A percentile compares a stretch with the other conserved stretches of the same genome.
Evolutionary conservation across 495 filamentous ascomycete genomes (phyloP).

Genomic region (Trichoderma reesei): DNA sequence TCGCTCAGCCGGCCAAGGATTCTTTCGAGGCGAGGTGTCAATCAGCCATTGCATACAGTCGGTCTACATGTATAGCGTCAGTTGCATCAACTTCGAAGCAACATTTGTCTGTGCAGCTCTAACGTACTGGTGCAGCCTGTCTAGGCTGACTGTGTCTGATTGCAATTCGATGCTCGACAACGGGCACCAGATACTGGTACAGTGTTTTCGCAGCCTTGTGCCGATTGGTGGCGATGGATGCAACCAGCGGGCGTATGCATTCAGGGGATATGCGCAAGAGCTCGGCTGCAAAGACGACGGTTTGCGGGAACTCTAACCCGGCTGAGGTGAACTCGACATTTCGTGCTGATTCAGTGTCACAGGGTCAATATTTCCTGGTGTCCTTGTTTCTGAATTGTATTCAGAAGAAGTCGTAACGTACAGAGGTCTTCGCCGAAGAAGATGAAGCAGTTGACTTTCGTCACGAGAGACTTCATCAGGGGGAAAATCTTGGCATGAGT

Average conservation of each 20-base stretch:
- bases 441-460: neutral
- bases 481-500: neutral
- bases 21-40: conserved; percentile 18
- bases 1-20: conserved; percentile 15
- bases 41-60: conserved; percentile 31
- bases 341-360: neutral
- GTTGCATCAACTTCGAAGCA: conserved; percentile 6
- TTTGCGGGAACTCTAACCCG: neutral
- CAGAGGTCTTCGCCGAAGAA: neutral
- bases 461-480: neutral
- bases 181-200: conserved; percentile 12
- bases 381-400: neutral
- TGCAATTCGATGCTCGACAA: conserved; percentile 14
- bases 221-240: neutral
- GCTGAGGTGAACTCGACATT: neutral
- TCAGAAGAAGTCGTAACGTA: neutral
- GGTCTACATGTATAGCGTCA: conserved; percentile 16
- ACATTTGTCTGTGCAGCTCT: too few species aligned
- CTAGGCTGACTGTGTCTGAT: neutral
- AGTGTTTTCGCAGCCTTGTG: conserved; percentile 11
- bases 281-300: neutral
- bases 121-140: neutral
- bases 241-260: neutral
- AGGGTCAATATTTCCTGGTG: neutral
- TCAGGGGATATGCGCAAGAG: neutral